Base-by-base conservation (phyloP, 306 rosid species). In the Trifolium repens region DNA sequence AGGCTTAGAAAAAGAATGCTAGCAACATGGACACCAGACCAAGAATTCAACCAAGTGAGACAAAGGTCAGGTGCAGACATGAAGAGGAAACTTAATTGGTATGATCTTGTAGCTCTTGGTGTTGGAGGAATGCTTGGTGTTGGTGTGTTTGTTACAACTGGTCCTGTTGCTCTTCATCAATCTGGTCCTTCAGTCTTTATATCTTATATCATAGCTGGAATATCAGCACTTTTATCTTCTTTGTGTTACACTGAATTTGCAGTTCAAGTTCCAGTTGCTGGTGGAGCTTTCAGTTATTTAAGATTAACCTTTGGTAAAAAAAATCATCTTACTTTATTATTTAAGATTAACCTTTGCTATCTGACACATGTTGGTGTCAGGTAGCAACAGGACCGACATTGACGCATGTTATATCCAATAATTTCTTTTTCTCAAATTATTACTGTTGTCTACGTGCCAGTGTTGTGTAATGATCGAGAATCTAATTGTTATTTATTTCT, bases 51-150 rank as follows among this genome's bases (percentile, higher is more conserved):
- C 94, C 93, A 90, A 79, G 94, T 86, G 66, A 86, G 97, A 79
- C 89, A 84, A 71, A 88, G 96, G 74, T 94, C 98, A 14, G 98
- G 98, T 4, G 92, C 97, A 24, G 90, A 90, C 84, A 91, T 94
- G 97, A 91, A 89, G 73, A 90, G 97, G 81, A 90, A 86, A 69
- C 94, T 94, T 59, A 73, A 82, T 10, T 91, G 98, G 98, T 83
- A 85, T 76, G 98, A 94, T 73, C 78, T 94, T 7, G 15, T 94
- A 1, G 93, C 96, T 34, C 97, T 94, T 79, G 97, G 96, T 5
- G 84, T 91, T 54, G 98, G 98, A 16, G 98, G 98, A 69, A 94
- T 91, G 98, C 97, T 94, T 62, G 98, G 98, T 26, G 96, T 85
- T 54, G 98, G 98, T 9, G 98, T 94, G 19, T 94, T 94, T 57